A percentile compares a stretch with the other conserved stretches of the same genome.
These are phyloP conservation scores for Fusarium paranaense DNA, from an alignment of 2,329 filamentous ascomycete species.

Conservation along the genomic window DNA sequence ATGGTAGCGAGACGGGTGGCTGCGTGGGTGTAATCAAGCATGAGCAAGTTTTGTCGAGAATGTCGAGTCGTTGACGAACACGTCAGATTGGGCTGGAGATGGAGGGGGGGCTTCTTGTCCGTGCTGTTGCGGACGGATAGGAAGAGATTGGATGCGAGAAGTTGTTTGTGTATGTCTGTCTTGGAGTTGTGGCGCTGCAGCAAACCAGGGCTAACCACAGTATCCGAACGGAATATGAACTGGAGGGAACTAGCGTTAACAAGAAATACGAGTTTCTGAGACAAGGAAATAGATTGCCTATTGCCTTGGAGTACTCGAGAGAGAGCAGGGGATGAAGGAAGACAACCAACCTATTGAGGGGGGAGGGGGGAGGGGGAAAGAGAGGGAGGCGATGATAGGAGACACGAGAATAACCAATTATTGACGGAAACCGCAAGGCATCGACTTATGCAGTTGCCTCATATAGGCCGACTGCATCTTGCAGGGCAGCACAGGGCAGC, in stretches of 20 bases:
- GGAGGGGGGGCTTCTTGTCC: neutral
- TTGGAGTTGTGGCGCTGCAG: neutral
- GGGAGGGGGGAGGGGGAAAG: neutral
- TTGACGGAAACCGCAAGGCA: neutral
- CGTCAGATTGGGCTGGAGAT: neutral
- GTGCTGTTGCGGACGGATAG: neutral
- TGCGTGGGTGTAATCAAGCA: constrained; percentile 20
- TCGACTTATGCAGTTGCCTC: constrained; percentile 1
- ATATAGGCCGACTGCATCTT: constrained; percentile 28
- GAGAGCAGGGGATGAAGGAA: neutral
- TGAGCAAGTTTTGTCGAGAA: neutral
- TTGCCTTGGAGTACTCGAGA: neutral
- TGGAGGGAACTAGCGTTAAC: neutral
- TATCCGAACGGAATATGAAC: neutral
- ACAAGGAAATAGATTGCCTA: neutral
- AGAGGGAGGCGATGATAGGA: neutral
- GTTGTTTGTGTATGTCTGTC: neutral
- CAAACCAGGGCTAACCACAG: neutral
- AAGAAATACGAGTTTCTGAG: neutral
- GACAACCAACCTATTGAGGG: neutral
- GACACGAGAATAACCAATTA: neutral
- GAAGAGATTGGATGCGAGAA: neutral
- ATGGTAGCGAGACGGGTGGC: constrained; percentile 19
- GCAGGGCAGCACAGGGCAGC: neutral
- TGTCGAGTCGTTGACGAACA: constrained; percentile 6